Base-by-base conservation (phyloP, 164 flowering plant species). In the Aristolochia contorta region DNA sequence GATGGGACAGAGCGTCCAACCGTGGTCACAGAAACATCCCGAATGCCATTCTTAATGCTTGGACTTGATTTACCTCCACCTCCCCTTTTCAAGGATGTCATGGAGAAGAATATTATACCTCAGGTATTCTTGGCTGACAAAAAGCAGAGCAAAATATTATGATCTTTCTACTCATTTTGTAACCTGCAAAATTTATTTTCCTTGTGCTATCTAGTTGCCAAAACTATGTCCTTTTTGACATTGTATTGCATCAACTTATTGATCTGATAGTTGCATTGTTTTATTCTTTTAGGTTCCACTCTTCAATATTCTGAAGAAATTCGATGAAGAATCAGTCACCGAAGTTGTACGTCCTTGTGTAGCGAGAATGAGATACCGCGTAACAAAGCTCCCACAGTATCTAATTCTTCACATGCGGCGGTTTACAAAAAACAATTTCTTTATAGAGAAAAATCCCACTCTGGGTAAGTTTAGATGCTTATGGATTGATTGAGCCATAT, bases 41-140 rank as follows among this genome's bases (percentile, higher is more conserved):
- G 75, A 70, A 94, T 88, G 97, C 95, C 95, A 16, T 91, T 94
- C 74, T 72, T 94, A 68, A 94, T 94, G 95, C 90, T 94, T 72
- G 99, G 95, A 23, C 78, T 94, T 62, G 99, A 94, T 80, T 81
- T 94, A 75, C 99, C 97, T 1, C 93, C 97, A 13, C 97, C 99
- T 22, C 99, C 96, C 14, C 88, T 91, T 47, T 91, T 94, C 71
- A 77, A 84, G 72, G 97, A 94, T 72, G 87, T 84, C 56, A 88
- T 91, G 96, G 99, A 91, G 79, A 91, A 93, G 71, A 91, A 91
- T 65, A 93, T 93, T 21, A 91, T 94, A 45, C 97, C 99, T 24
- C 99, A 94, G 97, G 97, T 37, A 51, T 43, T n/a, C 4, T 9
- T 30, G 45, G 7, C 45, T 27, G 16, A 27, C n/a, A 27, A n/a